Evolutionary conservation across 2,329 filamentous ascomycete species (phyloP).

Genomic region (Verticillium zaregamsianum): DNA sequence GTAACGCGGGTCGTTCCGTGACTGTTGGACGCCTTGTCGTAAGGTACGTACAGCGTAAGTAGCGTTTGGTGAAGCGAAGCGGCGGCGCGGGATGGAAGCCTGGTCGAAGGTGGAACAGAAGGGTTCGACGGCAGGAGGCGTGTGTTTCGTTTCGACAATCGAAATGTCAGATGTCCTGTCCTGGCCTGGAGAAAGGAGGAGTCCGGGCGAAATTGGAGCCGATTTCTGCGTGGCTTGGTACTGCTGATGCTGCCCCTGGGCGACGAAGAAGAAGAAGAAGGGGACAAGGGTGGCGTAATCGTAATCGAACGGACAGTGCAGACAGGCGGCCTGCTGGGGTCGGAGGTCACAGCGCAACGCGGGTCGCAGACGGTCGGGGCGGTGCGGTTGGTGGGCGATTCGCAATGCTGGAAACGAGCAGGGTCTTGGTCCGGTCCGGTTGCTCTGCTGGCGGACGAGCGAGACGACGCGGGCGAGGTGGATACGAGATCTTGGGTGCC

Average conservation of each 20-base stretch:
- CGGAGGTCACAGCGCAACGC: neutral
- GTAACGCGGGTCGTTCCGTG: neutral
- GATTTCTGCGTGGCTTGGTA: conserved; percentile 4
- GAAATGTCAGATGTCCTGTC: conserved; percentile 1
- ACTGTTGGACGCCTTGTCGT: neutral
- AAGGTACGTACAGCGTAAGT: neutral
- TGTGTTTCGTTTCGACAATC: conserved; percentile 5
- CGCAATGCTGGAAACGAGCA: neutral
- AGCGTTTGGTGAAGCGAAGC: neutral
- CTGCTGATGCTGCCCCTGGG: neutral
- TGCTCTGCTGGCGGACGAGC: neutral
- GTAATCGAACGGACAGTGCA: neutral
- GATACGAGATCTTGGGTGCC: neutral
- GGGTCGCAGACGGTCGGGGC: neutral
- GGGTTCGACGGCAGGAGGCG: neutral
- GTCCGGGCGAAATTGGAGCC: conserved; percentile 4
- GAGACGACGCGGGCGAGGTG: neutral
- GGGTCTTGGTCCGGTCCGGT: neutral
- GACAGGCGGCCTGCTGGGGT: neutral
- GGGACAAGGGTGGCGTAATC: conserved; percentile 3
- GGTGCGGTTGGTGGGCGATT: neutral
- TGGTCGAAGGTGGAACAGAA: conserved; percentile 2
- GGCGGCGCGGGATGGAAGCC: neutral
- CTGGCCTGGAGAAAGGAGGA: conserved; percentile 1
- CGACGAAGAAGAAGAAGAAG: neutral